Conservation (phyloP, 2,329 filamentous ascomycete genomes). For the Paecilomyces variotii region DNA sequence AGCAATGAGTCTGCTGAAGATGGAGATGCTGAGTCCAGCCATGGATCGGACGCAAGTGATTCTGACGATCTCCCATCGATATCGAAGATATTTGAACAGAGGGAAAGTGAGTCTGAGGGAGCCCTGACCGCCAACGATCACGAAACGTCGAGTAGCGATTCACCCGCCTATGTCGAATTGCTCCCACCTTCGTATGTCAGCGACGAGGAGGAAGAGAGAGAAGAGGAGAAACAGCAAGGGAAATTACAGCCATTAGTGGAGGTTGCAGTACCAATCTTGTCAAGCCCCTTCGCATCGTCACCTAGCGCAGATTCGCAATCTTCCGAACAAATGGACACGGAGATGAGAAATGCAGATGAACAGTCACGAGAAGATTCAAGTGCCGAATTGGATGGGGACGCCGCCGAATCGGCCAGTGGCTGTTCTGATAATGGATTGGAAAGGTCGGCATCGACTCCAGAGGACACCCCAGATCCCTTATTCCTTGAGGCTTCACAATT, state of each 20-base stretch:
- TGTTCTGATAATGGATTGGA: background rate
- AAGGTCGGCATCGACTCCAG: background rate
- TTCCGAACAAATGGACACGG: background rate
- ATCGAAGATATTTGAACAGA: background rate
- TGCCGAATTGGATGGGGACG: background rate
- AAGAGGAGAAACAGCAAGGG: background rate
- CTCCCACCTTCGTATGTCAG: background rate
- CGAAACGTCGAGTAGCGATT: background rate
- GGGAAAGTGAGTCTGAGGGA: background rate
- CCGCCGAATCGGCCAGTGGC: background rate
- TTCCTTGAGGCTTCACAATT: background rate
- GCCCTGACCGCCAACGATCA: background rate
- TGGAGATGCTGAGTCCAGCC: background rate
- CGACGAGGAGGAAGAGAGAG: background rate
- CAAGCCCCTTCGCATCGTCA: background rate
- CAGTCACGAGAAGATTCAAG: background rate
- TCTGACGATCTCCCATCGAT: background rate
- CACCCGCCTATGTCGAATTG: background rate
- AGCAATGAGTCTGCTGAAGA: background rate
- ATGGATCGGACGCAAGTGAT: background rate
- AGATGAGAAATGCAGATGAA: background rate
- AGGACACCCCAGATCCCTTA: background rate
- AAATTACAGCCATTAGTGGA: background rate
- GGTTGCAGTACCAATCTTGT: background rate
- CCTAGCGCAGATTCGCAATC: background rate